phyloP scores from a whole-genome alignment of 805 yeast species.

The Nakazawaea peltata region DNA sequence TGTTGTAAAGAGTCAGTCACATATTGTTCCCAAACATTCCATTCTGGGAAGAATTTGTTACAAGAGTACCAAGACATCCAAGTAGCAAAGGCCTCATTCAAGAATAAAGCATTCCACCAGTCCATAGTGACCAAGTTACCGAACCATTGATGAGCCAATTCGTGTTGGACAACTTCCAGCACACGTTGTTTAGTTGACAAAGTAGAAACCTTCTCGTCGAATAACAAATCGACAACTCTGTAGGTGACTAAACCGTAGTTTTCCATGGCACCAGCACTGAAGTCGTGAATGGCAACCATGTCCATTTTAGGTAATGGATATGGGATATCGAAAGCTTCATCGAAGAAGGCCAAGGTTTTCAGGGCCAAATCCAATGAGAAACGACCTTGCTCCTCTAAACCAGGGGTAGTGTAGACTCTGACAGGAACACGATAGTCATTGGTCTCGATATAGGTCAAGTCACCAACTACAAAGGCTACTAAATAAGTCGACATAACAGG shows the following conservation, averaged over 20 bases:
- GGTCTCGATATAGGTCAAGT: slow-evolving; percentile 61
- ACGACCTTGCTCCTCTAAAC: slow-evolving; percentile 61
- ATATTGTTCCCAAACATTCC: slow-evolving; percentile 83
- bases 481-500: slow-evolving; percentile 82
- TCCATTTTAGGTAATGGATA: slow-evolving; percentile 79
- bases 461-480: slow-evolving; percentile 79
- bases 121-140: slow-evolving; percentile 89
- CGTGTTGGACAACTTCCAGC: slow-evolving; percentile 83
- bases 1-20: slow-evolving; percentile 70
- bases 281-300: slow-evolving; percentile 77
- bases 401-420: slow-evolving; percentile 75
- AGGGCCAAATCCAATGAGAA: slow-evolving; percentile 72
- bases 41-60: slow-evolving; percentile 68
- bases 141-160: slow-evolving; percentile 89
- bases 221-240: slow-evolving; percentile 65
- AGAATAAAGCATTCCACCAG: slow-evolving; percentile 89
- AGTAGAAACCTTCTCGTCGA: slow-evolving; percentile 65
- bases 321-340: slow-evolving; percentile 62
- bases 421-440: slow-evolving; percentile 58
- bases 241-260: slow-evolving; percentile 78
- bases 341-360: slow-evolving; percentile 66
- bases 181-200: slow-evolving; percentile 62
- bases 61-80: slow-evolving; percentile 89
- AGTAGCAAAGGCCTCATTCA: slow-evolving; percentile 85
- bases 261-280: slow-evolving; percentile 87